phyloP scores from a whole-genome alignment of 2,329 filamentous ascomycete species.

The Trichophyton equinum region DNA sequence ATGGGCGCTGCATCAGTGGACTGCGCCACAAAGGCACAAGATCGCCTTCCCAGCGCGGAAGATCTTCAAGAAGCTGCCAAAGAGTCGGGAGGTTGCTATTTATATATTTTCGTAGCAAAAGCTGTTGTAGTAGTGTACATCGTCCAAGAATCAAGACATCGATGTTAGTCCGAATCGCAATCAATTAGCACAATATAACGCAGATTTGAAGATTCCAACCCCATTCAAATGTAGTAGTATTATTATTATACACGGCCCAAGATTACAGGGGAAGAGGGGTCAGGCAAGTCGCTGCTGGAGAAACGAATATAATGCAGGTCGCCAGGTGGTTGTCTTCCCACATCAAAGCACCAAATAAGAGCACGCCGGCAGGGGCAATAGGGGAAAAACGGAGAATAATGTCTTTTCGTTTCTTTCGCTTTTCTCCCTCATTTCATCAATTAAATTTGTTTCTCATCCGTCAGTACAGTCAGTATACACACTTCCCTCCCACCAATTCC shows the following conservation, averaged over 20 bases:
- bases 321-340: neutral
- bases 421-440: neutral
- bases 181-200: neutral
- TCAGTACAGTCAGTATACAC: neutral
- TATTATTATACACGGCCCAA: conserved; percentile 1
- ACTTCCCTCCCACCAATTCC: neutral
- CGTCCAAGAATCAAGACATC: too few relatives aligned
- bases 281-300: neutral
- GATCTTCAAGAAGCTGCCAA: neutral
- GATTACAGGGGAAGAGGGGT: neutral
- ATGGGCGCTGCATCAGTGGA: too few relatives aligned
- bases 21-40: conserved; percentile 3
- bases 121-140: neutral
- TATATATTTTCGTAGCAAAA: neutral
- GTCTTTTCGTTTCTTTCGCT: neutral
- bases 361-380: too few relatives aligned
- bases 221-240: neutral
- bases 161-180: neutral
- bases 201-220: neutral
- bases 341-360: neutral
- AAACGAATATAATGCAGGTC: neutral
- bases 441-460: neutral
- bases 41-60: neutral
- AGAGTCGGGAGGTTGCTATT: neutral
- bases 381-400: neutral